A percentile compares a stretch with the other conserved stretches of the same genome.
Conservation (phyloP, 768 basidiomycete species). For the Phylloporus sp. region DNA sequence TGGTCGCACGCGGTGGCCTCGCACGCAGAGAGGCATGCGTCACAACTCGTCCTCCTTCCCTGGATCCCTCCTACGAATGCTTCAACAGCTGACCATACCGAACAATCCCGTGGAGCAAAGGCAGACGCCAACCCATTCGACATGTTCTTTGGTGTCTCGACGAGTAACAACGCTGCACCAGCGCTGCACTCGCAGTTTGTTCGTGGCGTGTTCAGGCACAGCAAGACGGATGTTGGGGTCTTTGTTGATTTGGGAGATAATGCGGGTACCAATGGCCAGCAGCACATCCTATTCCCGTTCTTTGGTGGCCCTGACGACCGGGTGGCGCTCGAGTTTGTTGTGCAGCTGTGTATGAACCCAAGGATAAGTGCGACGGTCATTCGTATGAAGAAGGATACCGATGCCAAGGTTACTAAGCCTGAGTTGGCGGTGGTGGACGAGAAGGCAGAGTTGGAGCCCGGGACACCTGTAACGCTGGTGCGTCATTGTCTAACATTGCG, state of each 20-base stretch:
- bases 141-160: conserved; percentile 60
- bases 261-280: conserved; percentile 26
- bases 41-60: conserved; percentile 79
- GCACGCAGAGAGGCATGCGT: conserved; percentile 51
- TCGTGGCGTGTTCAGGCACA: conserved; percentile 71
- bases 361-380: conserved; percentile 71
- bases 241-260: conserved; percentile 69
- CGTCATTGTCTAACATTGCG: conserved; percentile 6
- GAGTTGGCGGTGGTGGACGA: conserved; percentile 54
- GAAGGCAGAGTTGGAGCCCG: conserved; percentile 36
- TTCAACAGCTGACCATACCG: conserved; percentile 28
- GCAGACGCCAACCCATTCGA: conserved; percentile 66
- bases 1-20: conserved; percentile 64
- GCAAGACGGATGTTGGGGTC: conserved; percentile 74
- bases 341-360: conserved; percentile 69
- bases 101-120: conserved; percentile 9
- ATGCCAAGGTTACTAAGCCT: conserved; percentile 52
- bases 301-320: conserved; percentile 95
- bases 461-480: neutral
- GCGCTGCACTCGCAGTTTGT: conserved; percentile 79
- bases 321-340: conserved; percentile 72
- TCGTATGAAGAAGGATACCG: conserved; percentile 43
- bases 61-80: conserved; percentile 58
- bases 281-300: conserved; percentile 84
- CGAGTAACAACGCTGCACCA: conserved; percentile 46